Base-by-base conservation (phyloP, 192 early-diverging fungal species). In the Coemansia sp. region DNA sequence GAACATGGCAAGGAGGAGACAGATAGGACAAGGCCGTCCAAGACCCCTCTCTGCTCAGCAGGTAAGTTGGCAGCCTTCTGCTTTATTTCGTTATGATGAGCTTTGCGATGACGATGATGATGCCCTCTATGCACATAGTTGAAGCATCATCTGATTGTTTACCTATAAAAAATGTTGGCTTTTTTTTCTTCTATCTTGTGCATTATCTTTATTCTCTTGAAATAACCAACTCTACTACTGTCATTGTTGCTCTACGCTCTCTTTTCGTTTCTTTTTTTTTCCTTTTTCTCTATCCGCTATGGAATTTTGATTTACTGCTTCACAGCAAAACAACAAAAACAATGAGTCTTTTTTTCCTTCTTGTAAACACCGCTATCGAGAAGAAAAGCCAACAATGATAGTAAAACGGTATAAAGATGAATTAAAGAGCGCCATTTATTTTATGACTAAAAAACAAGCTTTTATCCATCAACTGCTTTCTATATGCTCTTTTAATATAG, bases 1-100 rank as follows among this genome's bases (percentile, higher is more conserved):
- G 22, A 53, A 9, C 14, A 58, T 58, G 57, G 57, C 57, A 27
- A 58, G 28, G 57, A 39, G 57, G 57, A 58, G 57, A 58, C 39
- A 36, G 8, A 39, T 58, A 13, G 57, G 57, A 22, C 57, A 58
- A 5, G 39, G 39, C 24, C 57, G 24, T 35, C 57, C 57, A 5
- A 58, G 34, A 23, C 39, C 57, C 2, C 6, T 46, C 10, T 22
- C 22, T 47, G 3, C 10, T 23, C 57, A 58, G 42, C 39, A 58
- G 57, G 57, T 58, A 58, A 58, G 57, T 27, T 32, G 18, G 16
- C 2, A 16, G 9, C 30, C 32, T 14, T 16, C 14, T 53, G 51
- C 51, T 16, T 53, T 27, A n/a, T 13, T 10, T 22, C 49, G 29
- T 30, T 55, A 42, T 42, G 39, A 42, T 42, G 8, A 16, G n/a